phyloP scores from a whole-genome alignment of 805 yeast genomes.

The Cyberlindnera xylosilytica region DNA sequence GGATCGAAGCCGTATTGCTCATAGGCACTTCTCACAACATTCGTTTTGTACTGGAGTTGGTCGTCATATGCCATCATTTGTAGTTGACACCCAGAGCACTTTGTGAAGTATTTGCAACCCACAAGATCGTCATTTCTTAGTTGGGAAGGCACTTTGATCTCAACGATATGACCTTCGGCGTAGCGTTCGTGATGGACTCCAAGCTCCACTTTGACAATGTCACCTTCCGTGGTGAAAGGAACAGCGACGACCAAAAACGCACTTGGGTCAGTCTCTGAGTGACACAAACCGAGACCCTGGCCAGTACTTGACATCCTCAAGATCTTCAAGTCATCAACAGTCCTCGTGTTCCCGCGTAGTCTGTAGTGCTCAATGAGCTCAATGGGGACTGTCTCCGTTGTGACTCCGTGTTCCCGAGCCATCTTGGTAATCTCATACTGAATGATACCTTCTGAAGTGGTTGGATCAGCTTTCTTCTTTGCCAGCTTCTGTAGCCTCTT shows the following conservation, averaged over 20 bases:
- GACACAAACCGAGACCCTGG: conserved; percentile 72
- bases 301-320: conserved; percentile 58
- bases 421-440: conserved; percentile 9
- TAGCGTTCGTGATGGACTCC: conserved; percentile 70
- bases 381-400: not conserved
- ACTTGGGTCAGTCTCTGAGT: conserved; percentile 43
- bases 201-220: conserved; percentile 61
- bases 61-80: conserved; percentile 71
- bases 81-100: conserved; percentile 92
- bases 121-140: conserved; percentile 53
- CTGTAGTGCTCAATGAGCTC: conserved; percentile 9
- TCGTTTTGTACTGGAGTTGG: conserved; percentile 67
- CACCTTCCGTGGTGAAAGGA: conserved; percentile 88
- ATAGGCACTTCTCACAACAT: conserved; percentile 78
- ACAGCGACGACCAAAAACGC: conserved; percentile 55
- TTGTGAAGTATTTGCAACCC: conserved; percentile 71
- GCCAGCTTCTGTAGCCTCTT: conserved; percentile 4
- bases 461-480: conserved; percentile 7
- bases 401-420: not conserved
- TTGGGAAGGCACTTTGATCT: conserved; percentile 40
- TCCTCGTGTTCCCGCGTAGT: conserved; percentile 3
- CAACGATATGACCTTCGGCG: conserved; percentile 69
- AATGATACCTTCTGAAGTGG: conserved; percentile 7
- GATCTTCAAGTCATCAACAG: conserved; percentile 34
- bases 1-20: conserved; percentile 61